Conservation (phyloP, 1,284 basidiomycete genomes). For the Tilletia indica region DNA sequence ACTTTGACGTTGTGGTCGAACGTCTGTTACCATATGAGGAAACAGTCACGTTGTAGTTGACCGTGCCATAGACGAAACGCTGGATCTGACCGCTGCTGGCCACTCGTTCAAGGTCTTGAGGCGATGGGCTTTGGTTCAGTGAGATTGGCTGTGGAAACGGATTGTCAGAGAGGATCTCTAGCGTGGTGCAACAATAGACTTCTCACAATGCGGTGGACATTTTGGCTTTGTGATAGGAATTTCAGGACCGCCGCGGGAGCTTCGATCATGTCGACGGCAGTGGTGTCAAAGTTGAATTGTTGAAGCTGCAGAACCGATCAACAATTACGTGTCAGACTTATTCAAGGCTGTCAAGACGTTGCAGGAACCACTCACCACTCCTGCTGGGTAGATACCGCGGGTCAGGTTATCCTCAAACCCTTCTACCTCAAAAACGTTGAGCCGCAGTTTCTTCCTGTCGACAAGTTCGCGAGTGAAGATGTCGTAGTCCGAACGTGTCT, state of each 20-base stretch:
- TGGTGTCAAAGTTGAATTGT: slow-evolving; percentile 73
- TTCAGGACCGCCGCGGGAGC: slow-evolving; percentile 59
- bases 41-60: slow-evolving; percentile 66
- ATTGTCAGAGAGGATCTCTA: background rate
- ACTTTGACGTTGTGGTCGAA: slow-evolving; percentile 66
- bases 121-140: slow-evolving; percentile 15
- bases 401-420: slow-evolving; percentile 18
- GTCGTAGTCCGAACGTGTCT: slow-evolving; percentile 79
- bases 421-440: slow-evolving; percentile 54
- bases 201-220: slow-evolving; percentile 44
- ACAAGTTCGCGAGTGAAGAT: slow-evolving; percentile 61
- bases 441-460: slow-evolving; percentile 61
- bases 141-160: slow-evolving; percentile 2
- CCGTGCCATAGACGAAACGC: slow-evolving; percentile 67
- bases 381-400: background rate
- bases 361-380: background rate
- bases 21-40: slow-evolving; percentile 72
- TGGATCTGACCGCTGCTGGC: slow-evolving; percentile 59
- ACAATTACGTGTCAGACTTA: too few species aligned
- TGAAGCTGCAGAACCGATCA: slow-evolving; percentile 61
- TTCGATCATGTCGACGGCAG: slow-evolving; percentile 71
- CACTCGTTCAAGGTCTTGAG: slow-evolving; percentile 3
- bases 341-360: background rate
- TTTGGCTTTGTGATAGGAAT: slow-evolving; percentile 50
- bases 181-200: background rate